phyloP scores from a whole-genome alignment of 1,284 basidiomycete genomes.

The Lentinula novae-zelandiae region DNA sequence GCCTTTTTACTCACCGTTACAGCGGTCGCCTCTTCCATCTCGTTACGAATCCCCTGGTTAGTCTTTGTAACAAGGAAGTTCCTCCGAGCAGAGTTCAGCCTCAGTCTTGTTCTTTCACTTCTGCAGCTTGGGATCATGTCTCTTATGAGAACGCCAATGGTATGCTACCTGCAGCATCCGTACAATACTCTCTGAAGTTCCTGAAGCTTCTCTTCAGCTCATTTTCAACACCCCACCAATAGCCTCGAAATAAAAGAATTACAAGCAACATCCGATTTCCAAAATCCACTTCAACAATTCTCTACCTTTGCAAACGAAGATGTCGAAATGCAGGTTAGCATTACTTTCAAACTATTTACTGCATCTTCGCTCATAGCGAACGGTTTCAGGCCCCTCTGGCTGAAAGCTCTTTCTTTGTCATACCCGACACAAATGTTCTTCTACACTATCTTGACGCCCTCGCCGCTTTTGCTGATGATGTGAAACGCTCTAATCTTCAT shows the following conservation, averaged over 20 bases:
- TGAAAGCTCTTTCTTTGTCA: slow-evolving; percentile 42
- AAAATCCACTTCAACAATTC: slow-evolving; percentile 8
- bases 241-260: neutral
- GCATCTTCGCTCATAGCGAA: neutral
- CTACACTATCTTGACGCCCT: slow-evolving; percentile 61
- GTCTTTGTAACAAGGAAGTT: neutral
- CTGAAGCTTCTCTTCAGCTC: neutral
- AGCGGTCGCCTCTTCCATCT: neutral
- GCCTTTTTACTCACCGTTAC: neutral
- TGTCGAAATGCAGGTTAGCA: slow-evolving; percentile 63
- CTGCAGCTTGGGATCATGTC: neutral
- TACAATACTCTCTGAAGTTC: neutral
- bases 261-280: neutral
- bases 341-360: neutral
- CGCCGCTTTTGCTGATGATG: slow-evolving; percentile 58
- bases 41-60: neutral
- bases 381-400: slow-evolving; percentile 33
- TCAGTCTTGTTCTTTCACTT: neutral
- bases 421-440: slow-evolving; percentile 73
- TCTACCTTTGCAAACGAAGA: slow-evolving; percentile 32
- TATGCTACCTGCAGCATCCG: neutral
- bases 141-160: neutral
- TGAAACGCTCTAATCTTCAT: slow-evolving; percentile 44
- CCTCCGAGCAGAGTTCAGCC: neutral
- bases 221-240: neutral